These are phyloP conservation scores for Cyathus striatus DNA, from an alignment of 768 basidiomycete species.

Conservation along the genomic window DNA sequence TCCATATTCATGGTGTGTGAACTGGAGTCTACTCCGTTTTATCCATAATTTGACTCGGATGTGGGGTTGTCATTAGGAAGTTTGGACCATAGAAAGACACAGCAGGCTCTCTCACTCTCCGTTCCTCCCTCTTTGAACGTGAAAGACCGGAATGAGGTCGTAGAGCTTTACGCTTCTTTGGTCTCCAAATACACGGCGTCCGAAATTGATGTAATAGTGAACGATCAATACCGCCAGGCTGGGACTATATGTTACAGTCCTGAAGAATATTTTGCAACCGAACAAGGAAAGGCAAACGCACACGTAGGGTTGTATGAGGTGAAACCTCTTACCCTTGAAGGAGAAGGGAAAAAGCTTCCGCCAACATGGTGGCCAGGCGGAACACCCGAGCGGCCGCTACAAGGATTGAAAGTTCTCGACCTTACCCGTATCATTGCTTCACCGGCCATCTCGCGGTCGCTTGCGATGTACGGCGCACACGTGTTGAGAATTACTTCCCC, in stretches of 20 bases:
- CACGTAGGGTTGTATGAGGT: conserved; percentile 16
- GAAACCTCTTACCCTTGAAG: conserved; percentile 14
- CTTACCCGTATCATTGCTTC: conserved; percentile 22
- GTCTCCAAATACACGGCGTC: conserved; percentile 8
- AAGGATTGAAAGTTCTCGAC: conserved; percentile 20
- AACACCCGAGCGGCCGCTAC: conserved; percentile 11
- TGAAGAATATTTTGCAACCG: conserved; percentile 13
- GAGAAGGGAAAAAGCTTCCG: conserved; percentile 9
- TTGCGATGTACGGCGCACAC: conserved; percentile 22
- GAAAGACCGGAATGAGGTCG: conserved; percentile 4
- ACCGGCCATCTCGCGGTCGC: conserved; percentile 13
- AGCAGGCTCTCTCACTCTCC: conserved; percentile 6
- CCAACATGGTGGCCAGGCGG: conserved; percentile 13
- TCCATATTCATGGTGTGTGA: conserved; percentile 20
- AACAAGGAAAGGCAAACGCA: conserved; percentile 19
- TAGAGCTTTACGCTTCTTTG: conserved; percentile 5
- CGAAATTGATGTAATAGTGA: conserved; percentile 14
- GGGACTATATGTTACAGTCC: conserved; percentile 14
- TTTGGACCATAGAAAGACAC: conserved; percentile 6
- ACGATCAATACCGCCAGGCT: conserved; percentile 16
- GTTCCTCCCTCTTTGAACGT: not conserved
- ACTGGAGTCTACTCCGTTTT: not conserved
- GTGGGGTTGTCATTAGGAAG: conserved; percentile 5
- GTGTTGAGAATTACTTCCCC: conserved; percentile 21
- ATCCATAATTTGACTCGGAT: not conserved